Evolutionary conservation across 768 basidiomycete genomes (phyloP).

Genomic region (Amanita polypyramis): DNA sequence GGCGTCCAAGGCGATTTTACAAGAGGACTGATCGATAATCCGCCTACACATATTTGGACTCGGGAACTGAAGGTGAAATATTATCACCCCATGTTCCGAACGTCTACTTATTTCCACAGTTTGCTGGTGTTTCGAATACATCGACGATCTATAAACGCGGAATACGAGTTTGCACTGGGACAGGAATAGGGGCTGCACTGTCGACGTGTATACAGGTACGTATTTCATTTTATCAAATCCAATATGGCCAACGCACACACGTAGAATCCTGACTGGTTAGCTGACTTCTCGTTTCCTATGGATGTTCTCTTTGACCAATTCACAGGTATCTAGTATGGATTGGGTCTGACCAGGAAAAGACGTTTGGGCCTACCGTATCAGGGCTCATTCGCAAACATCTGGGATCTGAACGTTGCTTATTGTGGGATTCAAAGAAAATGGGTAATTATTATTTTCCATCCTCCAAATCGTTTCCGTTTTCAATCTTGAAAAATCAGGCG

Average conservation of each 20-base stretch:
- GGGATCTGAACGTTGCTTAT: constrained; percentile 55
- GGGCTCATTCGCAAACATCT: constrained; percentile 59
- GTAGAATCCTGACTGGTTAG: constrained; percentile 40
- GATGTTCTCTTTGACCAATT: not conserved
- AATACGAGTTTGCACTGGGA: constrained; percentile 79
- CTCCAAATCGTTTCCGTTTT: not conserved
- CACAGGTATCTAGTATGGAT: constrained; percentile 77
- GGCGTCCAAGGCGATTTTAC: constrained; percentile 85
- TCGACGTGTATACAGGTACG: constrained; percentile 74
- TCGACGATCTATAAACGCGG: constrained; percentile 69
- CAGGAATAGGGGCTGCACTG: constrained; percentile 73
- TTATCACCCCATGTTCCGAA: constrained; percentile 1
- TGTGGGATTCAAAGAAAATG: constrained; percentile 73
- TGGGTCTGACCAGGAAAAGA: constrained; percentile 77
- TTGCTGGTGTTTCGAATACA: constrained; percentile 76
- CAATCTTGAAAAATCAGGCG: constrained; percentile 23
- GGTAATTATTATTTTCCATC: constrained; percentile 23
- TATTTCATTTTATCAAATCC: constrained; percentile 5
- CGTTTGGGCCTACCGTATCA: constrained; percentile 73
- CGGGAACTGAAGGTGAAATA: constrained; percentile 62
- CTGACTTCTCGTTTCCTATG: not conserved
- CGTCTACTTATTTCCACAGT: constrained; percentile 25
- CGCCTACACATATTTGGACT: constrained; percentile 68
- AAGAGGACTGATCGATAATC: constrained; percentile 57
- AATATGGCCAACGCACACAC: constrained; percentile 5